Evolutionary conservation across 2,329 filamentous ascomycete genomes (phyloP).

Genomic region (Neopestalotiopsis clavispora): DNA sequence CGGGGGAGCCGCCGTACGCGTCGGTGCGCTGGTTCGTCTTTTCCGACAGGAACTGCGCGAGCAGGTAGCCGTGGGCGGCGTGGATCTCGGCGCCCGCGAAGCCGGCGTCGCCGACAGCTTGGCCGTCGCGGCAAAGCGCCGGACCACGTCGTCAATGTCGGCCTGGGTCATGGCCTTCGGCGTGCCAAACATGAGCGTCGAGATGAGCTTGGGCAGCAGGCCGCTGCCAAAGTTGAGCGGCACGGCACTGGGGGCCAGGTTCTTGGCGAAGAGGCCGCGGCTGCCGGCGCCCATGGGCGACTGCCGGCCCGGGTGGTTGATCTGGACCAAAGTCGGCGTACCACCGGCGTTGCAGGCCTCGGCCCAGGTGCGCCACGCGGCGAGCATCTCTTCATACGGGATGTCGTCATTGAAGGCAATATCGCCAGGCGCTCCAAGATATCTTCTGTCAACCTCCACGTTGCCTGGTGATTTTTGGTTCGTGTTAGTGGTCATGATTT

Average conservation of each 20-base stretch:
- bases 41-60: slow-evolving; percentile 57
- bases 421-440: slow-evolving; percentile 43
- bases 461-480: slow-evolving; percentile 13
- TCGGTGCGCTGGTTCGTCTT: slow-evolving; percentile 57
- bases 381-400: slow-evolving; percentile 32
- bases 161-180: slow-evolving; percentile 59
- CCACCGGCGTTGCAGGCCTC: slow-evolving; percentile 33
- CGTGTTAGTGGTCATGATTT: background rate
- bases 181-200: slow-evolving; percentile 50
- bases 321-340: slow-evolving; percentile 47
- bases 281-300: slow-evolving; percentile 43
- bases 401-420: slow-evolving; percentile 37
- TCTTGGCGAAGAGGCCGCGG: slow-evolving; percentile 41
- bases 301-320: slow-evolving; percentile 54
- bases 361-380: slow-evolving; percentile 45
- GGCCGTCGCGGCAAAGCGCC: slow-evolving; percentile 58
- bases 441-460: slow-evolving; percentile 37
- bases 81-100: slow-evolving; percentile 51
- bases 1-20: slow-evolving; percentile 56
- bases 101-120: slow-evolving; percentile 50
- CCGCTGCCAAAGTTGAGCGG: slow-evolving; percentile 46
- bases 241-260: slow-evolving; percentile 48
- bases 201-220: slow-evolving; percentile 37
- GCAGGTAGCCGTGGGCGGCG: slow-evolving; percentile 59
- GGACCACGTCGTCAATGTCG: slow-evolving; percentile 59